Evolutionary conservation across 352 stramenopile genomes (phyloP).

Genomic region (Pythium myriotylum): DNA sequence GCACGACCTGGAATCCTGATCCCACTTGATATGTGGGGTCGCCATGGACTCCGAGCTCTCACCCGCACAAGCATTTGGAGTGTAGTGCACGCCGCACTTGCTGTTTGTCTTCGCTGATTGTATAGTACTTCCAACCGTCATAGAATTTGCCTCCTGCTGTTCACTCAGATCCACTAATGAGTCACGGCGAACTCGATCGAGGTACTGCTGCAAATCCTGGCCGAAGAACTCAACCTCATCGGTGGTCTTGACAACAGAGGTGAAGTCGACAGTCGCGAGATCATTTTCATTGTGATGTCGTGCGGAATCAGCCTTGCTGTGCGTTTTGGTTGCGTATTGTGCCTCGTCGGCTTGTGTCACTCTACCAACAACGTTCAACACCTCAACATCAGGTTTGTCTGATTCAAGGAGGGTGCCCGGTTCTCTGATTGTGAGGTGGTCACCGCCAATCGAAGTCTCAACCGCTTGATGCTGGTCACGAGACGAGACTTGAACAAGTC

Average conservation of each 20-base stretch:
- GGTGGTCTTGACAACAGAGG: slow-evolving; percentile 11
- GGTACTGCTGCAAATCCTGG: slow-evolving; percentile 25
- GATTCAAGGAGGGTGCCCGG: too few species aligned
- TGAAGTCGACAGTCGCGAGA: not conserved
- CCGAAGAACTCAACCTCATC: slow-evolving; percentile 32
- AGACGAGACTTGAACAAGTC: not conserved
- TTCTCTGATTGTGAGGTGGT: too few species aligned
- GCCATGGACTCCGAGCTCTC: not conserved
- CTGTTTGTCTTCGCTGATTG: too few species aligned
- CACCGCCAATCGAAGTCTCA: too few species aligned
- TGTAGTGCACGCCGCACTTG: not conserved
- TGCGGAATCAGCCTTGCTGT: too few species aligned
- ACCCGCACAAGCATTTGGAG: not conserved
- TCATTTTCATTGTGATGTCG: not conserved
- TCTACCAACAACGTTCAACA: too few species aligned
- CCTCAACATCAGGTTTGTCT: too few species aligned
- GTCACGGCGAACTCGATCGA: slow-evolving; percentile 25
- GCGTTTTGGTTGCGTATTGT: too few species aligned
- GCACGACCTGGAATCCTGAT: not conserved
- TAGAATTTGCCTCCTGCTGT: not conserved
- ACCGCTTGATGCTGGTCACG: too few species aligned
- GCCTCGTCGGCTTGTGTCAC: too few species aligned
- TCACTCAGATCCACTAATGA: slow-evolving; percentile 9
- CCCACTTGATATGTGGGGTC: slow-evolving; percentile 25
- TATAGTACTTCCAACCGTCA: too few species aligned